Percentiles rank a stretch among this genome's conserved stretches.
phyloP scores from a whole-genome alignment of 257 asterid species.

The Solanum stenotomum region DNA sequence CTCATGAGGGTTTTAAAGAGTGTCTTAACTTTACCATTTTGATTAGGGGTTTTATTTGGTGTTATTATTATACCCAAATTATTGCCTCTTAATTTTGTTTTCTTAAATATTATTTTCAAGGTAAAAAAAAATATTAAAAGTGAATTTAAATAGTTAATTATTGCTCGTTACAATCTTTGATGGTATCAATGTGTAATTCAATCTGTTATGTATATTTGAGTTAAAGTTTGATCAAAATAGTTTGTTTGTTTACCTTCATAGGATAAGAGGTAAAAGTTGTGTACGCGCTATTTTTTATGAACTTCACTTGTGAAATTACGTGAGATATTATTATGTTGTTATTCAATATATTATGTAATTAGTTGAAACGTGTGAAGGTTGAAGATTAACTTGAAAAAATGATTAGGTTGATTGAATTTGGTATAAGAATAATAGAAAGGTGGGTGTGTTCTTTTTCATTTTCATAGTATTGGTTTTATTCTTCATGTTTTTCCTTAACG shows the following conservation, averaged over 20 bases:
- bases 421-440: background rate
- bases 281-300: rapidly evolving
- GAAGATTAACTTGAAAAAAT: background rate
- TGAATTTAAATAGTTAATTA: background rate
- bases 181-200: background rate
- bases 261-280: background rate
- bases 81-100: background rate
- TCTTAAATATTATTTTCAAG: background rate
- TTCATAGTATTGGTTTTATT: background rate
- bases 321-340: background rate
- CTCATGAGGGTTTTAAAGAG: background rate
- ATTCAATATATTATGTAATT: too few species aligned
- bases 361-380: background rate
- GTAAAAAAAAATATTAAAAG: too few species aligned
- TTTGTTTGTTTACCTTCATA: background rate
- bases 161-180: background rate
- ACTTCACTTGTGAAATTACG: background rate
- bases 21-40: background rate
- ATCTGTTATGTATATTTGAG: background rate
- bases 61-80: background rate
- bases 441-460: background rate
- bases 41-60: background rate
- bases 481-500: background rate
- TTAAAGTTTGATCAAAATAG: background rate
- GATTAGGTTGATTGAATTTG: too few species aligned